Percentiles rank a stretch among this genome's conserved stretches.
These are phyloP conservation scores for Neofusicoccum kwambonambiense DNA, from an alignment of 2,329 filamentous ascomycete genomes.

Conservation along the genomic window DNA sequence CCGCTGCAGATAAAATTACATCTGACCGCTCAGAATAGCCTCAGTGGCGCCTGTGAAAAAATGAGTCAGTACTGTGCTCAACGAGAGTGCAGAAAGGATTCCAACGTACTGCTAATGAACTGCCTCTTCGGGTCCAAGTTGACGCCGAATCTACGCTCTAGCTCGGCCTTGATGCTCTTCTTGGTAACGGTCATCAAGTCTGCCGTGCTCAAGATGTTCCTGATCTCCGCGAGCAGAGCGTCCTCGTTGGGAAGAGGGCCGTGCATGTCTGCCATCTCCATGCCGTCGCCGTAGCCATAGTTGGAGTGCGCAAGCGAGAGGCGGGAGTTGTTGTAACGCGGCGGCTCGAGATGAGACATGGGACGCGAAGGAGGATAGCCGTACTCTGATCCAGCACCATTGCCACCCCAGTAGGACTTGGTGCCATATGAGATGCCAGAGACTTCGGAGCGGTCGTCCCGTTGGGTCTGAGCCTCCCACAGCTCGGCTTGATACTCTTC, in stretches of 20 bases:
- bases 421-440: conserved; percentile 96
- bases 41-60: conserved; percentile 33
- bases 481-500: conserved; percentile 98
- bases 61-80: background rate
- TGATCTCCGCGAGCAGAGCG: conserved; percentile 85
- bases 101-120: conserved; percentile 64
- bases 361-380: conserved; percentile 54
- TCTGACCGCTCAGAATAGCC: conserved; percentile 41
- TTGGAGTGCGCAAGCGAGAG: conserved; percentile 60
- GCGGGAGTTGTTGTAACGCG: conserved; percentile 46
- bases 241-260: conserved; percentile 76
- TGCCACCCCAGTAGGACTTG: conserved; percentile 53
- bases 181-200: conserved; percentile 98
- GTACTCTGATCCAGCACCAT: conserved; percentile 59
- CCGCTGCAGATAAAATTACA: conserved; percentile 25
- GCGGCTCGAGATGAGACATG: conserved; percentile 60
- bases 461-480: conserved; percentile 91
- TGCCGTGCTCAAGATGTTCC: conserved; percentile 85
- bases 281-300: conserved; percentile 37
- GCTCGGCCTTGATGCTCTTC: conserved; percentile 93
- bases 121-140: conserved; percentile 82
- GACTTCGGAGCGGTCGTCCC: conserved; percentile 78
- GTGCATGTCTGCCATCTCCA: conserved; percentile 66
- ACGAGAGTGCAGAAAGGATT: no score
- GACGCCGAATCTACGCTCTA: conserved; percentile 84